Evolutionary conservation across 495 filamentous ascomycete species (phyloP).

Genomic region (Tuber borchii): DNA sequence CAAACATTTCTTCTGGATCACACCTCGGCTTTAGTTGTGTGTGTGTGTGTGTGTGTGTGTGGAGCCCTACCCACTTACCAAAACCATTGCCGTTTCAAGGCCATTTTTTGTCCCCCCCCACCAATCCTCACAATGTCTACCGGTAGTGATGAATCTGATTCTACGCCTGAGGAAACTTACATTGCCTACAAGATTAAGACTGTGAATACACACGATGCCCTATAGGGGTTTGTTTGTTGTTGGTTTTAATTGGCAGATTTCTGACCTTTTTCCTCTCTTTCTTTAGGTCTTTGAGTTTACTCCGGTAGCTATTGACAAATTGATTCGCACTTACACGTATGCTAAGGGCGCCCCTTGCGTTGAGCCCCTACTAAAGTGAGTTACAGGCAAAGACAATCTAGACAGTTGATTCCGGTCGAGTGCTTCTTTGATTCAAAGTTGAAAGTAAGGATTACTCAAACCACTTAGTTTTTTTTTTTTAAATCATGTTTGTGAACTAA

Average conservation of each 20-base stretch:
- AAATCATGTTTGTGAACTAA: not conserved
- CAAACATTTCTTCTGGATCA: not conserved
- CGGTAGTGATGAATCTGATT: not conserved
- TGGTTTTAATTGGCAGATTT: not conserved
- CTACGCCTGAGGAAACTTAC: not conserved
- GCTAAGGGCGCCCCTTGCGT: not conserved
- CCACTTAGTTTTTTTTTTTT: not conserved
- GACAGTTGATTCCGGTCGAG: conserved; percentile 27
- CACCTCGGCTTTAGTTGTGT: not conserved
- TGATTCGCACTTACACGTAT: conserved; percentile 28
- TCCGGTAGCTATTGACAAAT: conserved; percentile 22
- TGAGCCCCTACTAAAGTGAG: conserved; percentile 3
- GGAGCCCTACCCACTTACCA: not conserved
- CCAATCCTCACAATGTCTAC: not conserved
- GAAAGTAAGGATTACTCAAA: conserved; percentile 14
- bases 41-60: not conserved
- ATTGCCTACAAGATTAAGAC: not conserved
- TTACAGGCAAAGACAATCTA: conserved; percentile 11
- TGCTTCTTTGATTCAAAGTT: conserved; percentile 30
- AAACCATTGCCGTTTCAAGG: not conserved
- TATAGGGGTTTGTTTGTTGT: not conserved
- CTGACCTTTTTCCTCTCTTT: not conserved
- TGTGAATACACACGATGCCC: not conserved
- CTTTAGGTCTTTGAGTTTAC: conserved; percentile 33
- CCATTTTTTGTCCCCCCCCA: not conserved